phyloP scores from a whole-genome alignment of 768 basidiomycete genomes.

The Lentinula sp. region DNA sequence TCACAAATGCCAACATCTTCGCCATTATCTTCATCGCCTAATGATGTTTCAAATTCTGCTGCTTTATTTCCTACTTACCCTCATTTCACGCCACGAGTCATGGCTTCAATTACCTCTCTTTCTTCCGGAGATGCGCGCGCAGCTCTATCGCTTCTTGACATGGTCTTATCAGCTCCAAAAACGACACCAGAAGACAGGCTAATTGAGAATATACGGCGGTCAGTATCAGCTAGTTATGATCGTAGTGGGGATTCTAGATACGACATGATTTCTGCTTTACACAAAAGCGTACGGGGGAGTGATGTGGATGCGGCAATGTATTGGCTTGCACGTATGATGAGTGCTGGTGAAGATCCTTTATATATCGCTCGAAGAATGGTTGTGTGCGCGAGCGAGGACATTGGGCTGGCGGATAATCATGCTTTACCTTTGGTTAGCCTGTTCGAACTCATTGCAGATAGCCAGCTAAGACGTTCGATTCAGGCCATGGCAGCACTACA shows the following conservation, averaged over 20 bases:
- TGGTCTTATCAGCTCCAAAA: slow-evolving; percentile 45
- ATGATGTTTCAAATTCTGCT: slow-evolving; percentile 7
- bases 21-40: neutral
- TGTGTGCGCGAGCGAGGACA: slow-evolving; percentile 81
- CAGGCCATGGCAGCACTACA: slow-evolving; percentile 59
- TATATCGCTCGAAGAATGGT: slow-evolving; percentile 70
- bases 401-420: slow-evolving; percentile 74
- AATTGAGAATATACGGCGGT: slow-evolving; percentile 51
- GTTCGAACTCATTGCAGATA: neutral
- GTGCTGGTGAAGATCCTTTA: slow-evolving; percentile 74
- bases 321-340: slow-evolving; percentile 83
- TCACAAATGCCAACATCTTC: slow-evolving; percentile 11
- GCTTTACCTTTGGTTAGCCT: slow-evolving; percentile 65
- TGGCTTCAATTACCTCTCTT: slow-evolving; percentile 44
- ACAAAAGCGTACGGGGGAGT: slow-evolving; percentile 77
- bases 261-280: slow-evolving; percentile 80
- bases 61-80: slow-evolving; percentile 13
- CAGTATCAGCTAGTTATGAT: slow-evolving; percentile 65
- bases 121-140: slow-evolving; percentile 70
- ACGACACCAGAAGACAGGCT: slow-evolving; percentile 40
- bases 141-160: slow-evolving; percentile 71
- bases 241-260: slow-evolving; percentile 71
- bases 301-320: slow-evolving; percentile 78
- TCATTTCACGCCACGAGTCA: slow-evolving; percentile 40
- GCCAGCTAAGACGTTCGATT: neutral